A percentile compares a stretch with the other conserved stretches of the same genome.
These are phyloP conservation scores for Metschnikowia corniflorae DNA, from an alignment of 805 yeast genomes.

Conservation along the genomic window DNA sequence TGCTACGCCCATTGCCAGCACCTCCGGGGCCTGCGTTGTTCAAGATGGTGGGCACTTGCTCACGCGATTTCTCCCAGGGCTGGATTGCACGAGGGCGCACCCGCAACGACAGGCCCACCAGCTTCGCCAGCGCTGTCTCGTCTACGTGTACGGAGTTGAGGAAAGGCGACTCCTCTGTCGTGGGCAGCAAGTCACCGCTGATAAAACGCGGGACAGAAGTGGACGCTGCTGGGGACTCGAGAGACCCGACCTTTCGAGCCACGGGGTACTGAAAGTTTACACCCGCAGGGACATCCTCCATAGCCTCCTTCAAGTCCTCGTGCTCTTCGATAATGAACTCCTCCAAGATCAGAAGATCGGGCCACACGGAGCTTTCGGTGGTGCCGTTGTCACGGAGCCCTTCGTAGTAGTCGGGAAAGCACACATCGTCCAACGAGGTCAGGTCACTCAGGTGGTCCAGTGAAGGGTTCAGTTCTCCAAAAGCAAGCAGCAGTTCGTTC, in stretches of 20 bases:
- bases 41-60: conserved; percentile 30
- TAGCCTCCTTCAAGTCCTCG: conserved; percentile 28
- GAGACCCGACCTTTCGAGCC: conserved; percentile 14
- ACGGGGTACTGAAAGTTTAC: conserved; percentile 42
- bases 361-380: conserved; percentile 54
- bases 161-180: conserved; percentile 28
- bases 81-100: conserved; percentile 70
- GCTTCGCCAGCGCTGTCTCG: conserved; percentile 36
- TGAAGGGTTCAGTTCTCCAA: conserved; percentile 59
- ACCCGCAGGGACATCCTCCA: conserved; percentile 19
- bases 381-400: conserved; percentile 21
- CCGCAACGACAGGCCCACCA: conserved; percentile 42
- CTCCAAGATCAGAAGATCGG: conserved; percentile 70
- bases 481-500: conserved; percentile 26
- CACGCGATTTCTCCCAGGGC: conserved; percentile 60
- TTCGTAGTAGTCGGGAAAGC: conserved; percentile 71
- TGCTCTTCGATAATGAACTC: conserved; percentile 74
- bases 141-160: conserved; percentile 28
- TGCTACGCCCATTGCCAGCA: background rate
- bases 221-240: background rate
- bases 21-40: conserved; percentile 12
- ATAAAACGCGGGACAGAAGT: no score
- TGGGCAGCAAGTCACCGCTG: conserved; percentile 11
- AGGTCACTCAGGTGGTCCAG: conserved; percentile 58
- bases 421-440: conserved; percentile 87